Percentiles rank a stretch among this genome's conserved stretches.
Evolutionary conservation across 1,284 basidiomycete species (phyloP).

Genomic region (Phylloboletellus chloephorus): DNA sequence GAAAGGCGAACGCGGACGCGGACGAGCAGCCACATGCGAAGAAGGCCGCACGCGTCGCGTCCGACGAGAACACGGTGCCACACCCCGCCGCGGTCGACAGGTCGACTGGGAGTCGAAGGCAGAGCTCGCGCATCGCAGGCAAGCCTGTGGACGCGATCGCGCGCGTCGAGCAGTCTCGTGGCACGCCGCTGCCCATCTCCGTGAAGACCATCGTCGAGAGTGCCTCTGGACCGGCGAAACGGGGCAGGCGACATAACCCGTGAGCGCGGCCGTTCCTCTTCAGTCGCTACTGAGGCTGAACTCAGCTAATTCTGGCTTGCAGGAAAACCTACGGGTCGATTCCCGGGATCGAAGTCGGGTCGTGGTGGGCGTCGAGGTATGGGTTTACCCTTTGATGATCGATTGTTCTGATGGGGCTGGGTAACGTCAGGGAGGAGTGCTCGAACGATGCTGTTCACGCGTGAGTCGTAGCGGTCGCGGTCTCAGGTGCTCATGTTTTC

Average conservation of each 20-base stretch:
- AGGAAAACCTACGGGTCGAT: constrained; percentile 44
- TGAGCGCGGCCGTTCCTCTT: constrained; percentile 33
- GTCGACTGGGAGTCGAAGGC: constrained; percentile 36
- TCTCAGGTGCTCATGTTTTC: background rate
- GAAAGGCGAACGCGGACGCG: constrained; percentile 16
- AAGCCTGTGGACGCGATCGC: constrained; percentile 48
- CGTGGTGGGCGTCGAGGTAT: constrained; percentile 70
- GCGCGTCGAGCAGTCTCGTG: constrained; percentile 32
- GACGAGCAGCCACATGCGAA: constrained; percentile 24
- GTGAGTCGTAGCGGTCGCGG: constrained; percentile 37
- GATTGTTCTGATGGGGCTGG: background rate
- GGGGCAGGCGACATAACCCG: constrained; percentile 56
- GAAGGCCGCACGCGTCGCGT: constrained; percentile 27
- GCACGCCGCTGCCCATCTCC: constrained; percentile 33
- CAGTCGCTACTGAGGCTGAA: background rate
- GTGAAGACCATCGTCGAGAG: constrained; percentile 30
- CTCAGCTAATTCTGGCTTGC: background rate
- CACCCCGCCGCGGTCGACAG: background rate
- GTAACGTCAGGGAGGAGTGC: constrained; percentile 48
- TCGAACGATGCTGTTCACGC: constrained; percentile 71
- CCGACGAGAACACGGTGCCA: constrained; percentile 22
- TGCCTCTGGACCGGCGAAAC: constrained; percentile 36
- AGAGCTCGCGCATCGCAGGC: constrained; percentile 60
- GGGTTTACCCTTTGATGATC: background rate
- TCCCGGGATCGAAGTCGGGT: constrained; percentile 68